Evolutionary conservation across 78 protist genomes (phyloP).

Genomic region (Creolimax fragrantissima): DNA sequence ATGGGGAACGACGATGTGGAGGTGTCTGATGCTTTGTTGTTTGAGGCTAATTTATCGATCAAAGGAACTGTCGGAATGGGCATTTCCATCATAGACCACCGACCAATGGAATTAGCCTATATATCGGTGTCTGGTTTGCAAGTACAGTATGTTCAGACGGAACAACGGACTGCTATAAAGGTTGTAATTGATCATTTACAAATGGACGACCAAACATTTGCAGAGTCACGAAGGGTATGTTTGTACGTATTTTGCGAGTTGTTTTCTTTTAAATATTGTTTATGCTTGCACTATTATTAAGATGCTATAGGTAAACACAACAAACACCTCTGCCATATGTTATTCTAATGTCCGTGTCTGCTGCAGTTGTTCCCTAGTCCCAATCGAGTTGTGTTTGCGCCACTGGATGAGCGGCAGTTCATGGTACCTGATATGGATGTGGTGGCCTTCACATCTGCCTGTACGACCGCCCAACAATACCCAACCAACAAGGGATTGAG

Average conservation of each 20-base stretch:
- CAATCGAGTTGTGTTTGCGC: not conserved
- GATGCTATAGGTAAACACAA: too few relatives aligned
- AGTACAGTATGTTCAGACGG: not conserved
- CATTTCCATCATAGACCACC: not conserved
- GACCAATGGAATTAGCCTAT: not conserved
- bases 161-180: not conserved
- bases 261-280: too few relatives aligned
- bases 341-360: too few relatives aligned
- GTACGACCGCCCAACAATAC: too few relatives aligned
- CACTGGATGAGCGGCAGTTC: not conserved
- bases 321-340: too few relatives aligned
- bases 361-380: not conserved
- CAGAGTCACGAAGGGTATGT: not conserved
- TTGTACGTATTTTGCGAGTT: too few relatives aligned
- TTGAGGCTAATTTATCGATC: not conserved
- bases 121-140: not conserved
- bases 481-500: too few relatives aligned
- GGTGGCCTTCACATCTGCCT: not conserved
- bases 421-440: not conserved
- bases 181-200: not conserved
- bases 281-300: too few relatives aligned
- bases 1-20: too few relatives aligned
- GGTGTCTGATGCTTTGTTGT: too few relatives aligned
- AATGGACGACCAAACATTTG: not conserved
- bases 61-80: not conserved